Percentiles rank a stretch among this genome's conserved stretches.
Conservation (phyloP, 1,284 basidiomycete genomes). For the Neonothopanus nambi region DNA sequence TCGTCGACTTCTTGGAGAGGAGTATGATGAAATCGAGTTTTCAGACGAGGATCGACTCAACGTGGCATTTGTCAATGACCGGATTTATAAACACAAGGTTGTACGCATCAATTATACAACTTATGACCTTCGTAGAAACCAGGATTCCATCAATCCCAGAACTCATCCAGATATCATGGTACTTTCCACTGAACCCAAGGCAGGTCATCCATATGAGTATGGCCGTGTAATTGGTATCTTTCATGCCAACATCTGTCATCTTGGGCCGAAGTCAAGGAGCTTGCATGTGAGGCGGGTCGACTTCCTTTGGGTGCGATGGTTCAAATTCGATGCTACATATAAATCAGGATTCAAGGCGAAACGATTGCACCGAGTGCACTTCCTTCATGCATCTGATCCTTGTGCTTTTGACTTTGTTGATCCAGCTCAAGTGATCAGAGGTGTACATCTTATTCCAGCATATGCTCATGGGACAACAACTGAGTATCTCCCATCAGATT, state of each 20-base stretch:
- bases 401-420: slow-evolving; percentile 8
- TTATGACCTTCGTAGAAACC: slow-evolving; percentile 22
- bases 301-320: no score
- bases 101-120: slow-evolving; percentile 24
- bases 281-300: not conserved
- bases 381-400: not conserved
- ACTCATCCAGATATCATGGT: slow-evolving; percentile 24
- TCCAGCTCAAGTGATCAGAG: not conserved
- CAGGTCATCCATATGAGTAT: slow-evolving; percentile 35
- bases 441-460: slow-evolving; percentile 9
- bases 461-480: slow-evolving; percentile 22
- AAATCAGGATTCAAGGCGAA: slow-evolving; percentile 2
- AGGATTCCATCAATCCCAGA: slow-evolving; percentile 24
- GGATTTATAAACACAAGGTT: slow-evolving; percentile 19
- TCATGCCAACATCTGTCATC: slow-evolving; percentile 28
- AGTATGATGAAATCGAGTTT: not conserved
- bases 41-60: not conserved
- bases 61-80: slow-evolving; percentile 14
- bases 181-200: slow-evolving; percentile 7
- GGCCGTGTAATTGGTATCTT: slow-evolving; percentile 34
- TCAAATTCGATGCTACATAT: not conserved
- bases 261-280: not conserved
- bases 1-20: not conserved
- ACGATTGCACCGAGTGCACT: slow-evolving; percentile 4
- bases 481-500: slow-evolving; percentile 2